Evolutionary conservation across 495 filamentous ascomycete species (phyloP).

Genomic region (Aspergillus mulundensis): DNA sequence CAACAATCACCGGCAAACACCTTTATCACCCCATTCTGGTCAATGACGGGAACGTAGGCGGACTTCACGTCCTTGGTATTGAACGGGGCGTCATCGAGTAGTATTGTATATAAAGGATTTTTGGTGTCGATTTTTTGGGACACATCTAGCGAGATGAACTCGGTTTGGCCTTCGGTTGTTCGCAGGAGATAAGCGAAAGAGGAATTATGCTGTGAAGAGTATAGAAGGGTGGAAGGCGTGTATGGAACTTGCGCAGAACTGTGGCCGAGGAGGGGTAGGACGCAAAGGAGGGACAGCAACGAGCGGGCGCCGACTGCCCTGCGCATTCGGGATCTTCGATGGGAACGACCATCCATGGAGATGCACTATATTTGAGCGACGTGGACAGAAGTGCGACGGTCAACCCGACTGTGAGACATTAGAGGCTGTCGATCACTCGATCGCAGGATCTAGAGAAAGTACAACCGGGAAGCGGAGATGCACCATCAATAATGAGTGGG

Average conservation of each 20-base stretch:
- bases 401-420: constrained; percentile 17
- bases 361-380: constrained; percentile 3
- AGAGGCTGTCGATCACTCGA: constrained; percentile 17
- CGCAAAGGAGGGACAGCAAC: constrained; percentile 16
- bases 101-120: constrained; percentile 49
- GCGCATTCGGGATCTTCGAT: constrained; percentile 14
- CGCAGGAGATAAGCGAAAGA: constrained; percentile 59
- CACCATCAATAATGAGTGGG: constrained; percentile 8
- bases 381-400: constrained; percentile 4
- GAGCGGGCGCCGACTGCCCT: constrained; percentile 18
- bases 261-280: constrained; percentile 19
- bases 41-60: constrained; percentile 61
- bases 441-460: constrained; percentile 12
- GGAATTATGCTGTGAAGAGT: constrained; percentile 49
- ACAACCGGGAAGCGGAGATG: constrained; percentile 9
- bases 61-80: constrained; percentile 34
- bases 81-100: constrained; percentile 67
- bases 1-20: constrained; percentile 68
- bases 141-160: constrained; percentile 62
- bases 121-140: constrained; percentile 50
- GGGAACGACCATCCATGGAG: constrained; percentile 20
- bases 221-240: constrained; percentile 63
- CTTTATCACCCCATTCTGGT: constrained; percentile 60
- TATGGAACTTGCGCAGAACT: constrained; percentile 58
- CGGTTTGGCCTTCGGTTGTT: constrained; percentile 34